These are phyloP conservation scores for Nitzschia palea DNA, from an alignment of 108 stramenopile genomes.

Conservation along the genomic window DNA sequence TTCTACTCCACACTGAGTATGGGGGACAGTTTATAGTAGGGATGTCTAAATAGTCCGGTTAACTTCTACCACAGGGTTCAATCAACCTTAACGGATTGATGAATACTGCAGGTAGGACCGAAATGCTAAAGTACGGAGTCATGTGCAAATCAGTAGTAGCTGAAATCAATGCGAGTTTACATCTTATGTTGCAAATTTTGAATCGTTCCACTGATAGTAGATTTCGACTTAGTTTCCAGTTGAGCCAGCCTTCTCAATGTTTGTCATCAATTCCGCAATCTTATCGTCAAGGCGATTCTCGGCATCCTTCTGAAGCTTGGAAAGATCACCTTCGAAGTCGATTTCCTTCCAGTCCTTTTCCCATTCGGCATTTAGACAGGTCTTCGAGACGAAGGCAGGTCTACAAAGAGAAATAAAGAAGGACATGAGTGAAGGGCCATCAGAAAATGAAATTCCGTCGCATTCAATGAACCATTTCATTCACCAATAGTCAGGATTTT, in stretches of 20 bases:
- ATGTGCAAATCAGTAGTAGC: not conserved
- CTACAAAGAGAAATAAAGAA: too few species aligned
- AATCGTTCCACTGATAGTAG: not conserved
- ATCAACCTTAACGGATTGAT: too few species aligned
- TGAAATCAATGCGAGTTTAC: conserved; percentile 1
- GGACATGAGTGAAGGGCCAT: too few species aligned
- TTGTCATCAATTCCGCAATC: conserved; percentile 69
- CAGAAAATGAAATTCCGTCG: too few species aligned
- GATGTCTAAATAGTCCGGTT: too few species aligned
- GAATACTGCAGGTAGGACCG: too few species aligned
- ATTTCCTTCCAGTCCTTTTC: conserved; percentile 56
- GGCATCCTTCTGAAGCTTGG: conserved; percentile 76
- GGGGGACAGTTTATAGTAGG: too few species aligned
- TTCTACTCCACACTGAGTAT: conserved; percentile 66
- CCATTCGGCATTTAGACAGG: conserved; percentile 39
- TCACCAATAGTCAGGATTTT: too few species aligned
- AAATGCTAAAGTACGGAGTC: too few species aligned
- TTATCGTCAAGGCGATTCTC: conserved; percentile 79
- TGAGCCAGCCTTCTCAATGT: conserved; percentile 60
- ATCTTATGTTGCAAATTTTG: not conserved
- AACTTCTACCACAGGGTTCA: too few species aligned
- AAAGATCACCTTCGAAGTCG: conserved; percentile 69
- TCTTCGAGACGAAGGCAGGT: conserved; percentile 17
- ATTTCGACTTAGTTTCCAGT: conserved; percentile 14
- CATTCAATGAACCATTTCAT: too few species aligned